Conservation (phyloP, 192 early-diverging fungal species). For the Coemansia sp. region DNA sequence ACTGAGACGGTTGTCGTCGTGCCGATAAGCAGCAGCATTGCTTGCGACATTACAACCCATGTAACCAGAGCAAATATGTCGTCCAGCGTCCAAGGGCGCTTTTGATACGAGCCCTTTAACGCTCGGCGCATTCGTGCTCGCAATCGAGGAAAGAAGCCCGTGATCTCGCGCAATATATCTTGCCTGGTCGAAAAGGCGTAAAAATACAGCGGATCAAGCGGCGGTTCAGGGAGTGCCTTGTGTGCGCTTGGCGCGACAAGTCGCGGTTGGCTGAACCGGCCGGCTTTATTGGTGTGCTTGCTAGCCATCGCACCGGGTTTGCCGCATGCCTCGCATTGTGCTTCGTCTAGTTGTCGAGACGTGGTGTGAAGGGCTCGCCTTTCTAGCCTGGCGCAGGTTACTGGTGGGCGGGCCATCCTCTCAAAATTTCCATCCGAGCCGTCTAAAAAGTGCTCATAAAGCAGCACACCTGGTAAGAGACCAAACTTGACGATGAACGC, state of each 20-base stretch:
- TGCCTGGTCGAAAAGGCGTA: constrained; percentile 20
- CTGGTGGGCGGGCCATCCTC: background rate
- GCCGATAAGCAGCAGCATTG: constrained; percentile 77
- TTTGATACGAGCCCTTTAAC: constrained; percentile 59
- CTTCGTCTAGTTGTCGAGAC: background rate
- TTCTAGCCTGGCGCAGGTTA: background rate
- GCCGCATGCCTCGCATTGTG: background rate
- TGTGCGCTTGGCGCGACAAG: constrained; percentile 18
- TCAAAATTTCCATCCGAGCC: background rate
- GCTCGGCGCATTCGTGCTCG: constrained; percentile 57
- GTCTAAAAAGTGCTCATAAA: constrained; percentile 16
- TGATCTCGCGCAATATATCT: constrained; percentile 57
- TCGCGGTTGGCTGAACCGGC: background rate
- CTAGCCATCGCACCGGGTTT: background rate
- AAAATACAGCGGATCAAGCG: constrained; percentile 32
- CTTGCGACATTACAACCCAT: constrained; percentile 84
- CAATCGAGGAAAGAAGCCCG: constrained; percentile 59
- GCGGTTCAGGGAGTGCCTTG: constrained; percentile 31
- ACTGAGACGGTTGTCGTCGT: constrained; percentile 88
- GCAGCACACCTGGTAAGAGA: constrained; percentile 13
- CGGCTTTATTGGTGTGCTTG: background rate
- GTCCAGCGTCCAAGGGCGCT: constrained; percentile 75
- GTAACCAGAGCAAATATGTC: constrained; percentile 85
- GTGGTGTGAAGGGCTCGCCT: background rate
- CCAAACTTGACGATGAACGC: constrained; percentile 17